phyloP scores from a whole-genome alignment of 2,329 filamentous ascomycete genomes.

The Fusarium sterilihyphosum region DNA sequence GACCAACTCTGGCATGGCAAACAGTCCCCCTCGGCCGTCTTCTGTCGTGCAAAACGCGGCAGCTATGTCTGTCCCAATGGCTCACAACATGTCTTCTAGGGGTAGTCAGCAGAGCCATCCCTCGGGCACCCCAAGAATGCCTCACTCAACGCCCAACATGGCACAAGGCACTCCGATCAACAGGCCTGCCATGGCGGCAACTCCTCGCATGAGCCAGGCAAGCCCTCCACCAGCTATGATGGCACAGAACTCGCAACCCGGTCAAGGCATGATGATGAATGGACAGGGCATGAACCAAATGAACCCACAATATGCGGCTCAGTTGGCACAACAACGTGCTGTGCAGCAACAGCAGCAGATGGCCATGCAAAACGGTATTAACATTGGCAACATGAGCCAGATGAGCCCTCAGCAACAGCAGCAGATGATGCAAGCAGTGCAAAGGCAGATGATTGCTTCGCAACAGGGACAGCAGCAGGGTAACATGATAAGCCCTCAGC shows the following conservation, averaged over 20 bases:
- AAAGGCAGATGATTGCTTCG: slow-evolving; percentile 52
- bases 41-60: slow-evolving; percentile 71
- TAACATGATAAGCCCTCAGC: slow-evolving; percentile 54
- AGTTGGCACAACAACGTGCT: slow-evolving; percentile 60
- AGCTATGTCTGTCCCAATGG: slow-evolving; percentile 68
- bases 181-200: slow-evolving; percentile 61
- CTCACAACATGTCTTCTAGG: slow-evolving; percentile 70
- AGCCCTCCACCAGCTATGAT: slow-evolving; percentile 71
- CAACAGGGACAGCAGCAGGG: slow-evolving; percentile 49
- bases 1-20: slow-evolving; percentile 74
- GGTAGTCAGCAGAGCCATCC: slow-evolving; percentile 74
- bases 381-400: slow-evolving; percentile 50
- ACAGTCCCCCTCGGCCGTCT: slow-evolving; percentile 72
- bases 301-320: slow-evolving; percentile 54
- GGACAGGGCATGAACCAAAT: slow-evolving; percentile 55
- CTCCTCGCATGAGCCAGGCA: slow-evolving; percentile 70
- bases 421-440: slow-evolving; percentile 51
- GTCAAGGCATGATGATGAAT: slow-evolving; percentile 62
- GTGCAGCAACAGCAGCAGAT: slow-evolving; percentile 56
- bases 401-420: slow-evolving; percentile 54
- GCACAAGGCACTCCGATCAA: slow-evolving; percentile 67
- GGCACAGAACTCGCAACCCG: slow-evolving; percentile 65
- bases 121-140: slow-evolving; percentile 70
- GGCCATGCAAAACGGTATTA: slow-evolving; percentile 51
- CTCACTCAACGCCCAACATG: slow-evolving; percentile 69